A percentile compares a stretch with the other conserved stretches of the same genome.
Evolutionary conservation across 805 yeast species (phyloP).

Genomic region (Candida corydali): DNA sequence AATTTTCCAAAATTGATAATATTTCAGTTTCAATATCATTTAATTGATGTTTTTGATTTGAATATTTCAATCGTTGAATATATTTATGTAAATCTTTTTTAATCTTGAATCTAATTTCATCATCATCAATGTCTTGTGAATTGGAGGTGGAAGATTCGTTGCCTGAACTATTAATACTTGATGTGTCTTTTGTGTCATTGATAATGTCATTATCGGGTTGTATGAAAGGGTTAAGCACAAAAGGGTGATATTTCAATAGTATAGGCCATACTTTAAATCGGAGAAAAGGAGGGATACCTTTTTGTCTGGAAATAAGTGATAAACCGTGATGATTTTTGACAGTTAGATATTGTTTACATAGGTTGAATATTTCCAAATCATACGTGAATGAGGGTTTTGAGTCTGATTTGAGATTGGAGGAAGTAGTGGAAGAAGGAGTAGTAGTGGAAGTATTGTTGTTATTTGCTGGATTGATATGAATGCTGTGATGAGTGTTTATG

Average conservation of each 20-base stretch:
- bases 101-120: conserved; percentile 33
- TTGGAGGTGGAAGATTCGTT: neutral
- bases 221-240: conserved; percentile 71
- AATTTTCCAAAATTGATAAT: conserved; percentile 51
- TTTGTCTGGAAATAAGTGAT: conserved; percentile 74
- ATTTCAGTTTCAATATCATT: conserved; percentile 48
- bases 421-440: neutral
- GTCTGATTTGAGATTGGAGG: conserved; percentile 4
- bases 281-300: conserved; percentile 80
- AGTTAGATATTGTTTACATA: conserved; percentile 53
- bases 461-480: too few relatives aligned
- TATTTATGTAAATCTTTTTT: conserved; percentile 59
- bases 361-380: conserved; percentile 44
- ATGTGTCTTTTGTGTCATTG: neutral
- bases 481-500: too few relatives aligned
- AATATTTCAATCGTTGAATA: conserved; percentile 42
- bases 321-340: conserved; percentile 67
- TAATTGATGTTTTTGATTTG: conserved; percentile 17
- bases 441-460: neutral
- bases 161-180: neutral
- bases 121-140: conserved; percentile 11
- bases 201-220: conserved; percentile 49
- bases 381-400: conserved; percentile 26
- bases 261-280: conserved; percentile 84
- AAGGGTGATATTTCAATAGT: conserved; percentile 77